These are phyloP conservation scores for Lasiodiplodia sp. DNA, from an alignment of 2,329 filamentous ascomycete genomes.

Conservation along the genomic window DNA sequence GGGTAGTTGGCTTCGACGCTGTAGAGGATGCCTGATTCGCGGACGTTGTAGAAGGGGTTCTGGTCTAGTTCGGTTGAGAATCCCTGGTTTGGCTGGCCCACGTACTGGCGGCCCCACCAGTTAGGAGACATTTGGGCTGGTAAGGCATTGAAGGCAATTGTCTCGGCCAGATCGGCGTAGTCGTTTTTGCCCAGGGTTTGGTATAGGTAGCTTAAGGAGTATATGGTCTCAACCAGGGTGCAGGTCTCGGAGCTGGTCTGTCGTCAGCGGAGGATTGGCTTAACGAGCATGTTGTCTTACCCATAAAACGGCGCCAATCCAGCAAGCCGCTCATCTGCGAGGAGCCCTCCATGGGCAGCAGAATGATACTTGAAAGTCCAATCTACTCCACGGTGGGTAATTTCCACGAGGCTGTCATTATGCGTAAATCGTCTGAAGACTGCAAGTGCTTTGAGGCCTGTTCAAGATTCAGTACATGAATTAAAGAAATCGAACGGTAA, in stretches of 20 bases:
- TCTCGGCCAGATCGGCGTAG: constrained; percentile 61
- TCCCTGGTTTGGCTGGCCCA: constrained; percentile 62
- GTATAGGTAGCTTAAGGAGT: constrained; percentile 60
- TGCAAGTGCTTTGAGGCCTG: constrained; percentile 56
- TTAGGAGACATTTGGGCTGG: constrained; percentile 60
- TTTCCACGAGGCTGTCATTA: constrained; percentile 52
- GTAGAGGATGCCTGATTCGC: constrained; percentile 55
- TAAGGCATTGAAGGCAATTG: constrained; percentile 63
- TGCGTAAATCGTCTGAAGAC: constrained; percentile 55
- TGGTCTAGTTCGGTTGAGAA: constrained; percentile 51
- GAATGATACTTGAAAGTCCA: constrained; percentile 59
- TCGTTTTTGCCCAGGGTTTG: constrained; percentile 54
- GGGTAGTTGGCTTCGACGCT: constrained; percentile 60
- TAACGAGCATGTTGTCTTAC: not conserved
- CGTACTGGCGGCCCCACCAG: constrained; percentile 65
- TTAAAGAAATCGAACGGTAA: not conserved
- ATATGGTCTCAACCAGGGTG: constrained; percentile 61
- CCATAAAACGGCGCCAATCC: constrained; percentile 53
- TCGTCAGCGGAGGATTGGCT: not conserved
- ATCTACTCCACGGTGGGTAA: constrained; percentile 53
- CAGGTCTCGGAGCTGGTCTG: constrained; percentile 54
- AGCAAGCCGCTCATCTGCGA: constrained; percentile 59
- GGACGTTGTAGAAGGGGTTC: constrained; percentile 59
- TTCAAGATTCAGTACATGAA: constrained; percentile 25
- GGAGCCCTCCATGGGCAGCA: constrained; percentile 56